Evolutionary conservation across 495 filamentous ascomycete genomes (phyloP).

Genomic region (Staphylotrichum tortipilum): DNA sequence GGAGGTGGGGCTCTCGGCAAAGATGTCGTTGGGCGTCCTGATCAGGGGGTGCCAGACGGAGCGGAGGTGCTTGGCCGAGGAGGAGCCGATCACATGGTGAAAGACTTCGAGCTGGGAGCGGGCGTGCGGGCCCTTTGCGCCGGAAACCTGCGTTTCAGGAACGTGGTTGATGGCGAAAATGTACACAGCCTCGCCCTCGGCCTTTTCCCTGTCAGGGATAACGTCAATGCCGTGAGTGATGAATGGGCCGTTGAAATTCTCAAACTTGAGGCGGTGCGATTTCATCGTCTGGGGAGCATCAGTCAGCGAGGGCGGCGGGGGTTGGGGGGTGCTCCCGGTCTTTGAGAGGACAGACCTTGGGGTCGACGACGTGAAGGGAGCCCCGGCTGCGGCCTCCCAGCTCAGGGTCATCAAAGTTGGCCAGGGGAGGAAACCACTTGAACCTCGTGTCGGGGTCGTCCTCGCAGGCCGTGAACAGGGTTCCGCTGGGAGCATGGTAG

Average conservation of each 20-base stretch:
- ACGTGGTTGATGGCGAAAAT: constrained; percentile 54
- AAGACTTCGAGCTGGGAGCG: constrained; percentile 51
- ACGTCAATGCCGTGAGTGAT: constrained; percentile 55
- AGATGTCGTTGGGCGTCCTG: constrained; percentile 53
- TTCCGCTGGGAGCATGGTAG: constrained; percentile 39
- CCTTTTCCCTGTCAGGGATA: constrained; percentile 34
- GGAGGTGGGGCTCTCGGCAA: constrained; percentile 37
- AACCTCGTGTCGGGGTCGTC: constrained; percentile 37
- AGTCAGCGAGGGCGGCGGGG: background rate
- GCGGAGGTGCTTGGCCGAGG: constrained; percentile 29
- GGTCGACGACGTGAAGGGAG: constrained; percentile 48
- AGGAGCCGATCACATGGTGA: constrained; percentile 37
- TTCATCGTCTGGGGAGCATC: constrained; percentile 47
- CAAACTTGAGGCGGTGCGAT: constrained; percentile 38
- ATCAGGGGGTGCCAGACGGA: constrained; percentile 42
- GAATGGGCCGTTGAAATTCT: constrained; percentile 47
- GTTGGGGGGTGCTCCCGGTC: background rate
- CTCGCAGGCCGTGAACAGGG: constrained; percentile 51
- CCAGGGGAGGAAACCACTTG: constrained; percentile 49
- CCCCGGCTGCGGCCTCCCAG: constrained; percentile 26
- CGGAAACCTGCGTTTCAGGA: constrained; percentile 20
- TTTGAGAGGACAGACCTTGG: constrained; percentile 29
- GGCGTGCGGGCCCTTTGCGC: constrained; percentile 15
- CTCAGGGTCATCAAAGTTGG: constrained; percentile 30
- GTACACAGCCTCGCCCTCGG: constrained; percentile 43